These are phyloP conservation scores for Hondaea fermentalgiana DNA, from an alignment of 108 stramenopile species.

Conservation along the genomic window DNA sequence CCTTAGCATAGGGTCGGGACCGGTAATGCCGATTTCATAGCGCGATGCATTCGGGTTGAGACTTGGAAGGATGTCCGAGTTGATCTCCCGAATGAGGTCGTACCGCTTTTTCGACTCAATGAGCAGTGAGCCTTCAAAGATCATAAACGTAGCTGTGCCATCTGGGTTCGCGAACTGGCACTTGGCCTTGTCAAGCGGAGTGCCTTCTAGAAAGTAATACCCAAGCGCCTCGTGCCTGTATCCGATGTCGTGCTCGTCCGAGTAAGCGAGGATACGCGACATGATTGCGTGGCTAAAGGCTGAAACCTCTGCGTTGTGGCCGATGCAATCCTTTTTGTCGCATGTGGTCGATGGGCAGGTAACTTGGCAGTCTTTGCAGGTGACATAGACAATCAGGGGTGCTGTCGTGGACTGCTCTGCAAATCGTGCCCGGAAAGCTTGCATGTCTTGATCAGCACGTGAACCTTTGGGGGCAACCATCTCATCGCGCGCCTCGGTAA, in stretches of 20 bases:
- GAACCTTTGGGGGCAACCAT: background rate
- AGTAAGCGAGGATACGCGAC: background rate
- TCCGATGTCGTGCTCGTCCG: background rate
- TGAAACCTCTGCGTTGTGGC: background rate
- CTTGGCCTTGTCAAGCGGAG: background rate
- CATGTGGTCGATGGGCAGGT: background rate
- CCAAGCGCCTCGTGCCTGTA: background rate
- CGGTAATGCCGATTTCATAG: slow-evolving; percentile 3
- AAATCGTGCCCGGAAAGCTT: background rate
- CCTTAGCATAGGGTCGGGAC: background rate
- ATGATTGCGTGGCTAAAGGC: background rate
- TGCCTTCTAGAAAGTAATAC: background rate
- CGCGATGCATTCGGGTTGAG: background rate
- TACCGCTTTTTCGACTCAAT: background rate
- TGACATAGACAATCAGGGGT: background rate
- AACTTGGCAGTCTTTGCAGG: background rate
- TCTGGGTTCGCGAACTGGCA: background rate
- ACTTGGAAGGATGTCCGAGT: background rate
- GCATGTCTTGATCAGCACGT: background rate
- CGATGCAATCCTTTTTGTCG: background rate
- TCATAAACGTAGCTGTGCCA: background rate
- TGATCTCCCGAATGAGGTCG: background rate
- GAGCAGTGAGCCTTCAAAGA: background rate
- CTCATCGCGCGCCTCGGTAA: slow-evolving; percentile 12
- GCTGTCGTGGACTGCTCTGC: background rate